Conservation (phyloP, 2,329 filamentous ascomycete genomes). For the Aphanocladium album region DNA sequence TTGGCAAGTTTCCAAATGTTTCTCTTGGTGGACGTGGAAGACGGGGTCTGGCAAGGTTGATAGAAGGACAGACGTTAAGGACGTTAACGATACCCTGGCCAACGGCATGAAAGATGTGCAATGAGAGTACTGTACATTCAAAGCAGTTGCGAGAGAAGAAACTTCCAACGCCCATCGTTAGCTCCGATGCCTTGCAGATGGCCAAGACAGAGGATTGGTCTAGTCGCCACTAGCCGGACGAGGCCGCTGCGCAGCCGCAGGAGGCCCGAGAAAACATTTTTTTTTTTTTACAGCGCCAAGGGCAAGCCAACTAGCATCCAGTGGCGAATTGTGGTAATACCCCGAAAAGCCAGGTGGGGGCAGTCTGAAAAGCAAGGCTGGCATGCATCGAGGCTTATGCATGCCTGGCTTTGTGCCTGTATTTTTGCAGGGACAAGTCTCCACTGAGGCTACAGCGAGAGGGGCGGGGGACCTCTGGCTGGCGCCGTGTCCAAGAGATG, state of each 20-base stretch:
- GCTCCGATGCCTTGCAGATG: neutral
- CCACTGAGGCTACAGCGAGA: neutral
- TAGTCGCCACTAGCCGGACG: neutral
- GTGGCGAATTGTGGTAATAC: neutral
- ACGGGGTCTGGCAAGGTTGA: too few species aligned
- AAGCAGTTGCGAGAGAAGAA: neutral
- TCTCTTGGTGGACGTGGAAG: too few species aligned
- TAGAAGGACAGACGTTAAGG: too few species aligned
- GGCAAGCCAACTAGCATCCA: neutral
- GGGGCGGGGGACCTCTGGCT: too few species aligned
- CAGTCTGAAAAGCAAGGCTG: slow-evolving; percentile 1
- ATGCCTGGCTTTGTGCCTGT: neutral
- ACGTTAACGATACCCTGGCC: too few species aligned
- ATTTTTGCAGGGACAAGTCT: too few species aligned
- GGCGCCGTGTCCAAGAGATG: too few species aligned
- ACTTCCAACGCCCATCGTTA: neutral
- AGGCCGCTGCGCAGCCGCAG: too few species aligned
- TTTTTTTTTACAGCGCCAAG: neutral
- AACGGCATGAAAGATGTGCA: too few species aligned
- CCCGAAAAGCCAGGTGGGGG: too few species aligned
- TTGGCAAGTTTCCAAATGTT: neutral
- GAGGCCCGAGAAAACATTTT: too few species aligned
- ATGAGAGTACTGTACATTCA: too few species aligned
- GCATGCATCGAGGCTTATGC: slow-evolving; percentile 5
- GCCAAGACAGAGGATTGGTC: neutral